Evolutionary conservation across 225 moss, liverwort and hornwort genomes (phyloP), one percentile per base, ranked within the genome.

Genomic region (Pleurozium schreberi): DNA sequence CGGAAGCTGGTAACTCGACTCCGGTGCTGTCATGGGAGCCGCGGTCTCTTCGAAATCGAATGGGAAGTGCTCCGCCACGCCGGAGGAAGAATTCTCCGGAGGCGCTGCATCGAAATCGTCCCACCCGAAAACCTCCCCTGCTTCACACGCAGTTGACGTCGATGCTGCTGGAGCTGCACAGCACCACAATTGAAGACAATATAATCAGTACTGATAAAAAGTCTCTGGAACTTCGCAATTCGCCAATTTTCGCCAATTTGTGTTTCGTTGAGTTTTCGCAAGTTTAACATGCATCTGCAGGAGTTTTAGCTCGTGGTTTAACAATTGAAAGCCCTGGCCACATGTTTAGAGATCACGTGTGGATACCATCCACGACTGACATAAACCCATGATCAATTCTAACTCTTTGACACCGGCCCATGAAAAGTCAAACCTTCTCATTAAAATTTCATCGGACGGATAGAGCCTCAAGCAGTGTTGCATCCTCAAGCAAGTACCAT

Each of bases 1-100:
- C 34, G 66, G 47, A 23, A 36, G 59, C 49, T 88, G 88, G 42
- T 73, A 87, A 45, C 13, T 36, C 28, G 77, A 61, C 75, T 85
- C 82, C 36, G 82, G 52, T 12, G 88, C 75, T 57, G 55, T 66
- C 80, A 59, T 57, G 58, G 28, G 33, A 16, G 5, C 30, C 65
- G 85, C n/a, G n/a, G n/a, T 50, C 0, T 88, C 91, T 28, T 91
- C 85, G 58, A 85, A 85, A 68, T 86, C 86, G 49, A 91, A 91
- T 7, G 65, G 74, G 2, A 40, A 49, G 18, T 66, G n/a, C 8
- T 86, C 81, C 1, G 14, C 8, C 14, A 18, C 19, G 6, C 10
- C 40, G 40, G 28, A 50, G 11, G 59, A 15, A 59, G 22, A 21
- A 50, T 8, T 10, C 49, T 85, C 85, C 15, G 50, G 34, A 36